Base-by-base conservation (phyloP, 1,139 yeast genomes). In the Lodderomyces oxycetoniae region DNA sequence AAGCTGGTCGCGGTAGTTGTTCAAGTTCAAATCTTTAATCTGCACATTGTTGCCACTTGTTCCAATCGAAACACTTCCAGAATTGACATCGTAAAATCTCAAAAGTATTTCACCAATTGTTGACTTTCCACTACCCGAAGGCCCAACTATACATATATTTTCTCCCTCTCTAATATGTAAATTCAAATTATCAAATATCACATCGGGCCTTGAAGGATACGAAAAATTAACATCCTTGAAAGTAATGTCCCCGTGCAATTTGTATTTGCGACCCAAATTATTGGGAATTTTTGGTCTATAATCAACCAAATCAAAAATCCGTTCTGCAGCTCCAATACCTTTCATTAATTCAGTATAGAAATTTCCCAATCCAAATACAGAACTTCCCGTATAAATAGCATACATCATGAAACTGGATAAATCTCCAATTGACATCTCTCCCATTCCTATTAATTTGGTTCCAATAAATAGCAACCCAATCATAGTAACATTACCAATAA, bases 41-140 rank as follows among this genome's bases (percentile, higher is more conserved):
- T 84, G 22, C 10, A 12, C 11, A n/a, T 20, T 20, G 23, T 20
- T 20, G 20, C n/a, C 75, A 44, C 80, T 76, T 12, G 78, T 81
- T 48, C 88, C 93, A 24, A 89, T 71, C 13, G 69, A 50, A 30
- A 89, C 79, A 25, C 58, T 49, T 5, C 97, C 97, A 0, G 59
- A 48, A 1, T 63, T 51, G 3, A 95, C 94, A 48, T 86, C 88
- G 53, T 91, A 91, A 54, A 85, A 87, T 35, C 96, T 63, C 39
- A 88, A 60, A 37, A 91, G 55, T 36, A 91, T 61, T 20, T 91
- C 85, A 2, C 94, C 78, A 25, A 91, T 79, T 0, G 96, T 89
- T 1, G 96, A 86, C 57, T 91, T 91, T 21, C 97, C 98, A 43
- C 93, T 79, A 12, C 98, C 97, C 3, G 95, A 84, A 4, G 96